Percentiles rank a stretch among this genome's conserved stretches.
Evolutionary conservation across 495 filamentous ascomycete species (phyloP).

Genomic region (Acidomyces sp.): DNA sequence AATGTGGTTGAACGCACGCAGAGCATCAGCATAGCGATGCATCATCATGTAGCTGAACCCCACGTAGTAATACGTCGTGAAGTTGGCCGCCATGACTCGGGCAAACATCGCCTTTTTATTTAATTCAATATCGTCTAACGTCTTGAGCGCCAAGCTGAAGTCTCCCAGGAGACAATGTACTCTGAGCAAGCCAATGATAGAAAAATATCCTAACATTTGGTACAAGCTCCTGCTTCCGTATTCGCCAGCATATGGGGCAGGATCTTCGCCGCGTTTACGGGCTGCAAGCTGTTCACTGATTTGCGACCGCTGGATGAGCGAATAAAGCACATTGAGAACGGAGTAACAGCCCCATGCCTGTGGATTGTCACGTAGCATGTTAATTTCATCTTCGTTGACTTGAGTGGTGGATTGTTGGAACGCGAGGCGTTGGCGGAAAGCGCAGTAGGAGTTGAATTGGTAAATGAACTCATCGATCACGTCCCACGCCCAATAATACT

Average conservation of each 20-base stretch:
- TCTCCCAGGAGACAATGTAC: constrained; percentile 95
- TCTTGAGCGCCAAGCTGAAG: constrained; percentile 96
- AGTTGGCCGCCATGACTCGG: constrained; percentile 97
- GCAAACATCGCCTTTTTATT: constrained; percentile 99
- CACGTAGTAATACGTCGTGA: constrained; percentile 99
- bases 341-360: constrained; percentile 99
- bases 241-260: constrained; percentile 71
- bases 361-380: constrained; percentile 83
- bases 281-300: constrained; percentile 93
- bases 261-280: constrained; percentile 86
- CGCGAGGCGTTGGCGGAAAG: constrained; percentile 83
- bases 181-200: constrained; percentile 89
- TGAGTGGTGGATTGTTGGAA: constrained; percentile 37
- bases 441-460: constrained; percentile 98
- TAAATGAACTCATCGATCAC: constrained; percentile 99
- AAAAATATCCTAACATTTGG: constrained; percentile 98
- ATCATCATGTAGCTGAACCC: constrained; percentile 99
- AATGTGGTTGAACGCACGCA: constrained; percentile 99
- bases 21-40: constrained; percentile 96
- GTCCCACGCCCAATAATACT: constrained; percentile 99
- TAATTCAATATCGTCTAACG: constrained; percentile 95
- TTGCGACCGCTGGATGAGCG: constrained; percentile 91
- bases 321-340: constrained; percentile 97
- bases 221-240: constrained; percentile 88
- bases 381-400: constrained; percentile 68